These are phyloP conservation scores for Diaporthe ampelina DNA, from an alignment of 2,329 filamentous ascomycete genomes.

Conservation along the genomic window DNA sequence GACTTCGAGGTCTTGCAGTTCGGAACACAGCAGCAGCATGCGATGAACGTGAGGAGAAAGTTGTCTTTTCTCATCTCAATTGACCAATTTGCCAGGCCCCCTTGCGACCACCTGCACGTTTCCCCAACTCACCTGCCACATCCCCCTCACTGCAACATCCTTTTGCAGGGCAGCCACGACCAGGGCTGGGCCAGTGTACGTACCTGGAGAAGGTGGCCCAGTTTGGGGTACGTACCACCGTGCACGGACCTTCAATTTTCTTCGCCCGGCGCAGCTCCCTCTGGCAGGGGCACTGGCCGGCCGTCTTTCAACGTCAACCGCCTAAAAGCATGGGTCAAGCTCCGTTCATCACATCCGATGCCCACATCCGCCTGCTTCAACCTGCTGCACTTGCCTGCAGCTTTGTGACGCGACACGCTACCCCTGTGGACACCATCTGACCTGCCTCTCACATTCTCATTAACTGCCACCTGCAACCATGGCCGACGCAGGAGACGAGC, in stretches of 20 bases:
- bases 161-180: slow-evolving; percentile 3
- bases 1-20: background rate
- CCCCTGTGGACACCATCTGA: background rate
- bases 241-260: slow-evolving; percentile 27
- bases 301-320: slow-evolving; percentile 23
- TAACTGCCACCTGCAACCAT: slow-evolving; percentile 63
- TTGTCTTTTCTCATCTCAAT: background rate
- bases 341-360: slow-evolving; percentile 10
- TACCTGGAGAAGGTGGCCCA: too few species aligned
- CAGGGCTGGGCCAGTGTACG: background rate
- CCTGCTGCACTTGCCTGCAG: background rate
- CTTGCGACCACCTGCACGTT: background rate
- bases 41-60: background rate
- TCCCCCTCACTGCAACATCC: slow-evolving; percentile 28
- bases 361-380: slow-evolving; percentile 2
- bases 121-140: slow-evolving; percentile 4
- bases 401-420: background rate
- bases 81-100: background rate
- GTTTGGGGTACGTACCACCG: background rate
- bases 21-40: background rate
- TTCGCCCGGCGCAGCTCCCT: slow-evolving; percentile 1
- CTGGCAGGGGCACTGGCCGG: background rate
- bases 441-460: background rate
- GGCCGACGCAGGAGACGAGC: slow-evolving; percentile 86
- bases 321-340: slow-evolving; percentile 14